Percentiles rank a stretch among this genome's conserved stretches.
Conservation (phyloP, 805 yeast species). For the Scheffersomyces lignosus region DNA sequence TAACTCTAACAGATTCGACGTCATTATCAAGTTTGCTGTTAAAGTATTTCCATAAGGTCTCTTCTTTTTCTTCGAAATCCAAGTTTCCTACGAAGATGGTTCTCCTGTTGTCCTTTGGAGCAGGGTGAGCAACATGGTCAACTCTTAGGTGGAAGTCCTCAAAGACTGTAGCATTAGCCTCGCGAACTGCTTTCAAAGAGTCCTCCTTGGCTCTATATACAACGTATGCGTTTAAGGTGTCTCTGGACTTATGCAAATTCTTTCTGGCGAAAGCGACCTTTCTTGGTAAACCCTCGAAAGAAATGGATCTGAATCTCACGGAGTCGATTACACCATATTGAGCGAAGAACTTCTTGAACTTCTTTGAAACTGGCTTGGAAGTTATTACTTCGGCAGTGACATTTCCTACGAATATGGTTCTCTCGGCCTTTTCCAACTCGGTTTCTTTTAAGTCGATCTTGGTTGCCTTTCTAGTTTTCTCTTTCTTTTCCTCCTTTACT, state of each 20-base stretch:
- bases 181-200: slow-evolving; percentile 46
- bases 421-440: slow-evolving; percentile 81
- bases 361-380: slow-evolving; percentile 57
- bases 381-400: slow-evolving; percentile 65
- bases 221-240: slow-evolving; percentile 83
- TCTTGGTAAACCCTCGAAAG: slow-evolving; percentile 87
- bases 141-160: slow-evolving; percentile 79
- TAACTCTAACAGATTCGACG: slow-evolving; percentile 84
- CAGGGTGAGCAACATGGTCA: slow-evolving; percentile 91
- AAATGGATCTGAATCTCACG: slow-evolving; percentile 87
- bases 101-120: slow-evolving; percentile 77
- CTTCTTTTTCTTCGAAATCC: slow-evolving; percentile 91
- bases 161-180: slow-evolving; percentile 67
- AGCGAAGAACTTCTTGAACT: slow-evolving; percentile 64
- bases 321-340: slow-evolving; percentile 62
- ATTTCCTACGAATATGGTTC: slow-evolving; percentile 88
- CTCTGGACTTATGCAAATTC: slow-evolving; percentile 72
- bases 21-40: slow-evolving; percentile 43
- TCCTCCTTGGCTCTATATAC: slow-evolving; percentile 63
- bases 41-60: slow-evolving; percentile 82
- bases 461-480: slow-evolving; percentile 38
- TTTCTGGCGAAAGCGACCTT: slow-evolving; percentile 87
- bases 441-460: slow-evolving; percentile 59
- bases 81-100: slow-evolving; percentile 91
- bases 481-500: slow-evolving; percentile 6